Percentiles rank a stretch among this genome's conserved stretches.
These are phyloP conservation scores for Fagus crenata DNA, from an alignment of 306 rosid species.

Conservation along the genomic window DNA sequence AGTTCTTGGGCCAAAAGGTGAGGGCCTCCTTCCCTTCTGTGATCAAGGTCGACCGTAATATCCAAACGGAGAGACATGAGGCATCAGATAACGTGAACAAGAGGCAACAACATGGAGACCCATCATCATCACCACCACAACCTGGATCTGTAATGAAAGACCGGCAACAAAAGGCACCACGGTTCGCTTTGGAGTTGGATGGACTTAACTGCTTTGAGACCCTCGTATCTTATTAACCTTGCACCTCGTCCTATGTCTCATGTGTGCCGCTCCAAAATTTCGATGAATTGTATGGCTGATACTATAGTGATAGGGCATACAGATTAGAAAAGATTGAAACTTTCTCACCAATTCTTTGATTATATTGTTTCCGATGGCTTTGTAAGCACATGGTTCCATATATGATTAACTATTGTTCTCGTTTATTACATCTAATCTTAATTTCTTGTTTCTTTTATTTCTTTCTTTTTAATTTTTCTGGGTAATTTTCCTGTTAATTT, in stretches of 20 bases:
- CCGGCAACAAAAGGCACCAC: background rate
- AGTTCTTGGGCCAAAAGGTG: conserved; percentile 38
- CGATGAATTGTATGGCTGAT: background rate
- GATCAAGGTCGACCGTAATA: too few species aligned
- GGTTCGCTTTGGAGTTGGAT: conserved; percentile 46
- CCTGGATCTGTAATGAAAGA: too few species aligned
- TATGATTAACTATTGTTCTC: too few species aligned
- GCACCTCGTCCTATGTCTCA: too few species aligned
- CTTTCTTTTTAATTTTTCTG: background rate
- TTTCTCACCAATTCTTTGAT: background rate
- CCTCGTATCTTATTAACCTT: conserved; percentile 20
- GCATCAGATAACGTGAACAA: background rate
- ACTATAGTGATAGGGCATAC: background rate
- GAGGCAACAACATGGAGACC: background rate
- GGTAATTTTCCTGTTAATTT: too few species aligned
- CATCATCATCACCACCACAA: too few species aligned
- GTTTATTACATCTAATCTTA: background rate
- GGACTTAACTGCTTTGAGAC: conserved; percentile 53
- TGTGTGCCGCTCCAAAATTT: too few species aligned
- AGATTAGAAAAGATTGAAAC: background rate
- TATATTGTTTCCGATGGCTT: background rate
- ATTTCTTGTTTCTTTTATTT: background rate
- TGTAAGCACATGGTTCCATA: background rate
- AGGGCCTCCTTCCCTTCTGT: conserved; percentile 28
- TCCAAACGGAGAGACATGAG: too few species aligned